phyloP scores from a whole-genome alignment of 495 filamentous ascomycete species.

The Margaritispora aquatica region DNA sequence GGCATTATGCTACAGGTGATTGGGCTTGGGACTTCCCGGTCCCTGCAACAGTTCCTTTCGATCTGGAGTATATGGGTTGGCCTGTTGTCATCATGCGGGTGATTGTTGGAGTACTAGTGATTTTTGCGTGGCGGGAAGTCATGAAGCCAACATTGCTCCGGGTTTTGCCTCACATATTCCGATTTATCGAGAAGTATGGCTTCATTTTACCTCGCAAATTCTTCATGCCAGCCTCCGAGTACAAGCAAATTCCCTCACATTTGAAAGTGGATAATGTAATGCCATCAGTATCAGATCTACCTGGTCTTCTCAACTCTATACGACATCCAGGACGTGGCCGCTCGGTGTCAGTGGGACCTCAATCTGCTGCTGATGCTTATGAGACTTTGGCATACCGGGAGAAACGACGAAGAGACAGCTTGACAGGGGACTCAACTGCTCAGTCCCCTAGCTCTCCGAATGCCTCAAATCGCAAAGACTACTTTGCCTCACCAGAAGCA shows the following conservation, averaged over 20 bases:
- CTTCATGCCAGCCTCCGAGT: slow-evolving; percentile 86
- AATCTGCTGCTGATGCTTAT: slow-evolving; percentile 93
- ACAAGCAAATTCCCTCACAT: slow-evolving; percentile 73
- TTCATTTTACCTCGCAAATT: slow-evolving; percentile 76
- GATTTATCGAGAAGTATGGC: slow-evolving; percentile 73
- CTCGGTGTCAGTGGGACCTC: slow-evolving; percentile 86
- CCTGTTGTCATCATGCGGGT: slow-evolving; percentile 55
- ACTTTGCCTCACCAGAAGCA: neutral
- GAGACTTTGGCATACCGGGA: slow-evolving; percentile 92
- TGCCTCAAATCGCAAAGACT: neutral
- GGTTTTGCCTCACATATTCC: slow-evolving; percentile 77
- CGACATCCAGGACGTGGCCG: slow-evolving; percentile 69
- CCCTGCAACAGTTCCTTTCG: slow-evolving; percentile 58
- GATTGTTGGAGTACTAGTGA: slow-evolving; percentile 68
- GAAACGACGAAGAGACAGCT: slow-evolving; percentile 66
- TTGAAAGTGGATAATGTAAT: slow-evolving; percentile 81
- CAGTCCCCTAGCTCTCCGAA: slow-evolving; percentile 3
- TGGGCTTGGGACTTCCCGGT: slow-evolving; percentile 51
- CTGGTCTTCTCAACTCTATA: slow-evolving; percentile 69
- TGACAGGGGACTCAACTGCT: slow-evolving; percentile 12
- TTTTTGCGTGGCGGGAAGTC: slow-evolving; percentile 83
- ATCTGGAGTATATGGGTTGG: slow-evolving; percentile 56
- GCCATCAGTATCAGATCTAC: slow-evolving; percentile 77
- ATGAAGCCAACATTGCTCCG: slow-evolving; percentile 78
- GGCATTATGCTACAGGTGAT: slow-evolving; percentile 61